These are phyloP conservation scores for Mycosphaerelloides madeirae DNA, from an alignment of 2,329 filamentous ascomycete species.

Conservation along the genomic window DNA sequence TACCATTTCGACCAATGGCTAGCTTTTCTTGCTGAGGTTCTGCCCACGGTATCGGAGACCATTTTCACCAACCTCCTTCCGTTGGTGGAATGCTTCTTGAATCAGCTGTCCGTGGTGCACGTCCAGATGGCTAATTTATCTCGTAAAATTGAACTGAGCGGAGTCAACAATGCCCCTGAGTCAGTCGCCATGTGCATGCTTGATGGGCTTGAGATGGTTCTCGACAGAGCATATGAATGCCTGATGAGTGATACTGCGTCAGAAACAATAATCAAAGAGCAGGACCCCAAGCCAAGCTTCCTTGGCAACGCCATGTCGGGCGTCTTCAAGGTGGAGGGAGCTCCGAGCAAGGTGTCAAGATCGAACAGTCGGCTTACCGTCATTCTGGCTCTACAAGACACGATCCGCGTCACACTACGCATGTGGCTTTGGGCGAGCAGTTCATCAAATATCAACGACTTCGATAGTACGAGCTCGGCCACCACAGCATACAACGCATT, in stretches of 20 bases:
- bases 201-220: slow-evolving; percentile 86
- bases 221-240: slow-evolving; percentile 81
- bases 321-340: slow-evolving; percentile 74
- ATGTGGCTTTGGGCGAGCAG: slow-evolving; percentile 92
- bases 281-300: slow-evolving; percentile 75
- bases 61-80: slow-evolving; percentile 90
- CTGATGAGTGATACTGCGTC: slow-evolving; percentile 71
- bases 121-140: slow-evolving; percentile 64
- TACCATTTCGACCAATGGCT: slow-evolving; percentile 89
- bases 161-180: slow-evolving; percentile 20
- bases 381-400: slow-evolving; percentile 92
- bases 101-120: slow-evolving; percentile 70
- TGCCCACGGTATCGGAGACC: slow-evolving; percentile 76
- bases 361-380: slow-evolving; percentile 92
- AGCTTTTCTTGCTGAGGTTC: slow-evolving; percentile 71
- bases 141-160: slow-evolving; percentile 3
- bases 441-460: slow-evolving; percentile 50
- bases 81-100: slow-evolving; percentile 82
- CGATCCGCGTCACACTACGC: slow-evolving; percentile 81
- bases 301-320: slow-evolving; percentile 94
- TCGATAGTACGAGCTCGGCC: slow-evolving; percentile 59
- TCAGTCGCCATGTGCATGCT: slow-evolving; percentile 50
- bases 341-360: slow-evolving; percentile 66
- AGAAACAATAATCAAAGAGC: slow-evolving; percentile 62
- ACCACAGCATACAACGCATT: slow-evolving; percentile 92